Evolutionary conservation across 2,329 filamentous ascomycete species (phyloP), one percentile per base, ranked within the genome.

Genomic region (Byssothecium circinans): DNA sequence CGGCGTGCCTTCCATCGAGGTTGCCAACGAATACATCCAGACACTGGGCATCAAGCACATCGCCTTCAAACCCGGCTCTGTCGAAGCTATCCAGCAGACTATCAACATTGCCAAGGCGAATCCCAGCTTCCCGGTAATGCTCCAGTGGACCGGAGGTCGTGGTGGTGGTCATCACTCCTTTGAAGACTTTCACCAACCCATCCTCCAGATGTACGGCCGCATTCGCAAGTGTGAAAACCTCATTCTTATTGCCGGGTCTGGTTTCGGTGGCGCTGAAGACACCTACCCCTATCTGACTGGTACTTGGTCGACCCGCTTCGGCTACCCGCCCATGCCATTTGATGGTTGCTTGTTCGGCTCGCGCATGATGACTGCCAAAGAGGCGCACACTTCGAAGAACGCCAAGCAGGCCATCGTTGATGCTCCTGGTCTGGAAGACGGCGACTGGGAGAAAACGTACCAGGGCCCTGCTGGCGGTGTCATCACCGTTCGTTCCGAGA

Each of bases 401-500:
- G 74, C 73, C 4, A 78, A 77, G 56, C 61, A 73, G 44, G 71
- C 72, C 4, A 77, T 78, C 43, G 71, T 73, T 8, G 69, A 74
- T 39, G 69, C 75, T 4, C 61, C 57, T 27, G 75, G 75, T 48
- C 61, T 76, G 7, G 67, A 72, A 8, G 73, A 77, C 43, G 55
- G 57, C 17, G 71, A 75, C 1, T 78, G 75, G 75, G 72, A 75
- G 56, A 71, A 72, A 56, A 76, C 74, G 1, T 77, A 77, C 65
- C 74, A 70, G 76, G 89, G 89, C 15, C 81, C 91, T 20, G 88
- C 91, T 47, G 94, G 94, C 63, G 94, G 94, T 69, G 85, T 99
- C 54, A 92, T 99, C 63, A 99, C 94, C 22, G 94, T 99, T 40
- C 85, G 91, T 56, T 99, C 94, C 1, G 94, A 99, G 75, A 99